Percentiles rank a stretch among this genome's conserved stretches.
phyloP scores from a whole-genome alignment of 2,329 filamentous ascomycete genomes.

The Pezicula rhizophila region DNA sequence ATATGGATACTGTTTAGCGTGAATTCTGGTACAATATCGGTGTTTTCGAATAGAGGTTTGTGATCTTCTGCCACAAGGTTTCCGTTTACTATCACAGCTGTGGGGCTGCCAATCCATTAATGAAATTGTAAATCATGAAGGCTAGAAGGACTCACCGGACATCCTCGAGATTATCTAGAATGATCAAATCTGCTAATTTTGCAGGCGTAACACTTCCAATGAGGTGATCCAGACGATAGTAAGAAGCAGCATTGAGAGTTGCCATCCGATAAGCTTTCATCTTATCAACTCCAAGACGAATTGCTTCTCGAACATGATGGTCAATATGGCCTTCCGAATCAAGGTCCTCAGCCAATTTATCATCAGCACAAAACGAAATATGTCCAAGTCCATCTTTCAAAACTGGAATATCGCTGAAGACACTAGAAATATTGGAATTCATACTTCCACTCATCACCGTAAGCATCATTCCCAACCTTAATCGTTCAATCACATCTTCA shows the following conservation, averaged over 20 bases:
- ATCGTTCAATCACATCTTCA: slow-evolving; percentile 15
- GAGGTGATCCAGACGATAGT: slow-evolving; percentile 17
- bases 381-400: slow-evolving; percentile 14
- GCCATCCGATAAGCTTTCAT: slow-evolving; percentile 18
- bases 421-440: slow-evolving; percentile 18
- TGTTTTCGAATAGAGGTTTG: slow-evolving; percentile 15
- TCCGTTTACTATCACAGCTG: slow-evolving; percentile 18
- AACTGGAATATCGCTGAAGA: slow-evolving; percentile 12
- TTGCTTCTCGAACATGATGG: slow-evolving; percentile 14
- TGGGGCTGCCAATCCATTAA: slow-evolving; percentile 7
- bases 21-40: slow-evolving; percentile 14
- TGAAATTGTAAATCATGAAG: too few relatives aligned
- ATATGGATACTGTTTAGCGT: slow-evolving; percentile 14
- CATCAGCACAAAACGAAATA: slow-evolving; percentile 19
- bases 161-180: slow-evolving; percentile 12
- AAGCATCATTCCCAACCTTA: slow-evolving; percentile 19
- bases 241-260: slow-evolving; percentile 15
- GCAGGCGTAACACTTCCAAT: slow-evolving; percentile 18
- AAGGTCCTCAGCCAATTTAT: slow-evolving; percentile 18
- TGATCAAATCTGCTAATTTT: slow-evolving; percentile 14
- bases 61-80: slow-evolving; percentile 13
- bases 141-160: slow-evolving; percentile 4
- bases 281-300: slow-evolving; percentile 10
- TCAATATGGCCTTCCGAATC: slow-evolving; percentile 16
- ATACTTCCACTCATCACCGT: slow-evolving; percentile 21